Base-by-base conservation (phyloP, 1,139 yeast species). In the Taiozyma onychis region DNA sequence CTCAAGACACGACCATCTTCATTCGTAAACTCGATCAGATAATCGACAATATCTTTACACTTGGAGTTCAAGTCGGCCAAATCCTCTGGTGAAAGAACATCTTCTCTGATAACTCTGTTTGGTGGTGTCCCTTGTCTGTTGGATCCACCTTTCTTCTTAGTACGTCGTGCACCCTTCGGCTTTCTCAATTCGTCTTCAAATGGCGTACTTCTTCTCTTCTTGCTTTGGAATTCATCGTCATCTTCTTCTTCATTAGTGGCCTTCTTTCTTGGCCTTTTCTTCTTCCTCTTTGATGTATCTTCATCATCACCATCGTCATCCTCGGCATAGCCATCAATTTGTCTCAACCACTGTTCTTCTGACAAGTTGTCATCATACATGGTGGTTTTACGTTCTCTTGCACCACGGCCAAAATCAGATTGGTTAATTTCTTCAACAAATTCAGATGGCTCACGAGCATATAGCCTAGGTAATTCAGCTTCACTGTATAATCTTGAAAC, bases 321-420 rank as follows among this genome's bases (percentile, higher is more conserved):
- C 2, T 49, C 57, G 14, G 59, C 66, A 30, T 66, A 71, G 44
- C 67, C 74, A 48, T 81, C 86, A 51, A 81, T 78, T 57, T 80
- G 79, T 60, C 70, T 74, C 53, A 86, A 70, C 93, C 93, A 86
- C 65, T 85, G 90, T 54, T 84, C 91, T 66, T 86, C 95, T 4
- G 89, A 79, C 58, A 85, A 67, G 53, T 83, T 79, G 62, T 85
- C 91, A 57, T 83, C 88, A 60, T 85, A 85, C 8, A 70, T 68
- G 2, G 66, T 65, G 7, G 74, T 70, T 63, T 83, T 83, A 46
- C 88, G 77, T 61, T 84, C 88, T 66, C 91, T 76, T 27, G 77
- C 78, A 47, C 85, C 85, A 63, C 88, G 76, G 9, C 83, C 83
- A 44, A 61, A 64, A 22, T 63, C 66, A 26, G 39, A 48, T 34